Percentiles rank a stretch among this genome's conserved stretches.
phyloP scores from a whole-genome alignment of 371 early-diverging fungal species.

The Entomophthora muscae region DNA sequence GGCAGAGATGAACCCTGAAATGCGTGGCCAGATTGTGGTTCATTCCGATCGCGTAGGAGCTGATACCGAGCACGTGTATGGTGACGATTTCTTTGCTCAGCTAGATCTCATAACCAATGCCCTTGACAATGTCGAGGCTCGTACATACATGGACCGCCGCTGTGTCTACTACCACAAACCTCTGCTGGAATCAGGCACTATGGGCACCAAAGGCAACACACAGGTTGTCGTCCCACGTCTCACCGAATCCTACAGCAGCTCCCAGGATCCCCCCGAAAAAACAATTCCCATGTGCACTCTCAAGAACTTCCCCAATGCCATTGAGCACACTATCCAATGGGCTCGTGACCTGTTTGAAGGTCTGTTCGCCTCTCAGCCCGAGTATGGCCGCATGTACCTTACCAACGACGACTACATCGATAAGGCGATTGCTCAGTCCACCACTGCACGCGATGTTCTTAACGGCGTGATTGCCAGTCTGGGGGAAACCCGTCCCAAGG shows the following conservation, averaged over 20 bases:
- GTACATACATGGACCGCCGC: constrained; percentile 95
- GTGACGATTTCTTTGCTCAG: constrained; percentile 82
- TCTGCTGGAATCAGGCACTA: constrained; percentile 96
- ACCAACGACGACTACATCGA: constrained; percentile 70
- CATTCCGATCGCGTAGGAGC: constrained; percentile 92
- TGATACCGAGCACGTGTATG: constrained; percentile 93
- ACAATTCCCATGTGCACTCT: constrained; percentile 99
- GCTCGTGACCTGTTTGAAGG: constrained; percentile 96
- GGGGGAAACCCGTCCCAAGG: constrained; percentile 26
- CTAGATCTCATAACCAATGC: constrained; percentile 96
- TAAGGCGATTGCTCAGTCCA: constrained; percentile 40
- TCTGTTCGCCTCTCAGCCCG: constrained; percentile 77
- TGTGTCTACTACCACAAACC: constrained; percentile 94
- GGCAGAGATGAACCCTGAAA: constrained; percentile 79
- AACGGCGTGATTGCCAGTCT: neutral
- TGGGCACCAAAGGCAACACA: constrained; percentile 99
- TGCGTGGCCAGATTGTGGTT: constrained; percentile 55
- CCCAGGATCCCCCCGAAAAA: constrained; percentile 98
- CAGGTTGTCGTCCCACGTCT: constrained; percentile 90
- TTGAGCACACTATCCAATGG: constrained; percentile 99
- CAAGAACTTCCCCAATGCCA: constrained; percentile 98
- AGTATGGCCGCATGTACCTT: constrained; percentile 84
- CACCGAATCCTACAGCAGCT: constrained; percentile 98
- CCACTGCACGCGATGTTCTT: neutral
- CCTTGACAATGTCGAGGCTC: constrained; percentile 98